phyloP scores from a whole-genome alignment of 306 rosid genomes.

The Gastrolobium villosum region DNA sequence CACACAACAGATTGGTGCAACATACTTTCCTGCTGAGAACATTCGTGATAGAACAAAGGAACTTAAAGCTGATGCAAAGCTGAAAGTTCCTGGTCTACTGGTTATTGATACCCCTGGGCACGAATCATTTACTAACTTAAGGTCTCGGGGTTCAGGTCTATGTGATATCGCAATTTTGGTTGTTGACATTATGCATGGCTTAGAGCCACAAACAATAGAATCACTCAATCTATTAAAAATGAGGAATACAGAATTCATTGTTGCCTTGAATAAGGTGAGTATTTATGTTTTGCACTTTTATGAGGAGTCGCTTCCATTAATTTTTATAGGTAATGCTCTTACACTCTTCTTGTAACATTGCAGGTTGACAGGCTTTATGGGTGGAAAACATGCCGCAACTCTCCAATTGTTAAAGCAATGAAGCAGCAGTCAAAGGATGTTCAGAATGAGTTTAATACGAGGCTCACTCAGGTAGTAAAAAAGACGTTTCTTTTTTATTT shows the following conservation, averaged over 20 bases:
- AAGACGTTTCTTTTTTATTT: conserved; percentile 10
- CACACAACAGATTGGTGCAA: conserved; percentile 98
- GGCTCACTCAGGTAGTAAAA: conserved; percentile 75
- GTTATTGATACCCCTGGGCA: conserved; percentile 99
- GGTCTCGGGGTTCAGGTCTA: conserved; percentile 96
- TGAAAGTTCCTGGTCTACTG: conserved; percentile 91
- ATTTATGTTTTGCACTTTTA: conserved; percentile 7
- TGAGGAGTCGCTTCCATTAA: background rate
- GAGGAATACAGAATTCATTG: conserved; percentile 95
- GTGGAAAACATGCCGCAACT: conserved; percentile 80
- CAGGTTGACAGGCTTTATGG: conserved; percentile 97
- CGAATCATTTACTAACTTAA: conserved; percentile 85
- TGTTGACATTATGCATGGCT: conserved; percentile 98
- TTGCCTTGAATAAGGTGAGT: conserved; percentile 90
- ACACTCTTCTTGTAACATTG: conserved; percentile 38
- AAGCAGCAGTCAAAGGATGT: conserved; percentile 92
- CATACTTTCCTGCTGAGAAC: conserved; percentile 93
- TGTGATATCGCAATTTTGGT: conserved; percentile 98
- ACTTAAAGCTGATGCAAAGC: conserved; percentile 93
- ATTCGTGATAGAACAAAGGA: conserved; percentile 96
- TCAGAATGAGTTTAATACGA: conserved; percentile 81
- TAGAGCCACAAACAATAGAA: conserved; percentile 95
- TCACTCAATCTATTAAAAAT: conserved; percentile 89
- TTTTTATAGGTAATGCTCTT: conserved; percentile 19
- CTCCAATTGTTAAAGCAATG: conserved; percentile 85